Percentiles rank a stretch among this genome's conserved stretches.
Evolutionary conservation across 78 protist genomes (phyloP).

Genomic region (Tieghemostelium lacteum): DNA sequence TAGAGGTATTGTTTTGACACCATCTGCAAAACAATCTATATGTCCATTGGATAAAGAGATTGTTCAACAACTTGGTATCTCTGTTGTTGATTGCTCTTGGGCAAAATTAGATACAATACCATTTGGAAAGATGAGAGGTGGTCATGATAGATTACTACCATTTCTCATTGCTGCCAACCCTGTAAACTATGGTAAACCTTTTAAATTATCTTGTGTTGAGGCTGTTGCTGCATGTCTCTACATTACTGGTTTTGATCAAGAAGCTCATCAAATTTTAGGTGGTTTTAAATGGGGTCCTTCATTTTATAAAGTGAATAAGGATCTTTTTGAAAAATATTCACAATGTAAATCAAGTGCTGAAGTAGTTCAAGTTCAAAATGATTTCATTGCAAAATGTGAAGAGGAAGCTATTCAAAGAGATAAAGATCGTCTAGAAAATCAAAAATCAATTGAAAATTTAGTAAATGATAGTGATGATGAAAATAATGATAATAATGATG

Average conservation of each 20-base stretch:
- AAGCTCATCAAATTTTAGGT: slow-evolving; percentile 83
- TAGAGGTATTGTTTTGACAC: slow-evolving; percentile 93
- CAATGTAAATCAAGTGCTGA: slow-evolving; percentile 40
- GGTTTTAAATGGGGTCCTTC: slow-evolving; percentile 95
- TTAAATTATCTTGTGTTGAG: slow-evolving; percentile 93
- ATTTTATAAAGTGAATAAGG: slow-evolving; percentile 91
- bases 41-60: slow-evolving; percentile 88
- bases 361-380: slow-evolving; percentile 84
- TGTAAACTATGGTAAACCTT: slow-evolving; percentile 97
- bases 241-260: slow-evolving; percentile 85
- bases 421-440: too few relatives aligned
- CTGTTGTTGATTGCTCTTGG: slow-evolving; percentile 98
- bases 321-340: slow-evolving; percentile 83
- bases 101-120: slow-evolving; percentile 90
- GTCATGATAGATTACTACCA: slow-evolving; percentile 91
- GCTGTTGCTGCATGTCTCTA: slow-evolving; percentile 94
- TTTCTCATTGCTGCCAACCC: slow-evolving; percentile 98
- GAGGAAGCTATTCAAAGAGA: slow-evolving; percentile 26
- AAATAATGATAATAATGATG: slow-evolving; percentile 2
- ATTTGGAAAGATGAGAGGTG: slow-evolving; percentile 78
- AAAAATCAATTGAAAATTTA: not conserved
- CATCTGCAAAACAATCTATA: slow-evolving; percentile 83
- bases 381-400: slow-evolving; percentile 65
- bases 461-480: not conserved
- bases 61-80: slow-evolving; percentile 84